Evolutionary conservation across 2,329 filamentous ascomycete genomes (phyloP).

Genomic region (Sporothrix luriei): DNA sequence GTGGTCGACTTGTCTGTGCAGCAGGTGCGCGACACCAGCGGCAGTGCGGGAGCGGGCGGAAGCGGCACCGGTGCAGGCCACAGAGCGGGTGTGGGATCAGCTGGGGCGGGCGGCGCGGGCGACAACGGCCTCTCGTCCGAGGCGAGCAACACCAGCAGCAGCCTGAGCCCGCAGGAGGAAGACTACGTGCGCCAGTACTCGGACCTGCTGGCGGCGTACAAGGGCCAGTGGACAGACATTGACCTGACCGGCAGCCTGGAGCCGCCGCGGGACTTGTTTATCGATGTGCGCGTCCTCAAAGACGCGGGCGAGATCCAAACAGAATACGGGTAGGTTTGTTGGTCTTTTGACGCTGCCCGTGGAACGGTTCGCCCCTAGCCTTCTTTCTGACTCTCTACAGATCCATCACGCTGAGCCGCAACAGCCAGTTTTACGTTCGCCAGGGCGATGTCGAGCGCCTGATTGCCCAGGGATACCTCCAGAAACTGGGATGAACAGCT

Average conservation of each 20-base stretch:
- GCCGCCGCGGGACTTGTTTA: conserved; percentile 92
- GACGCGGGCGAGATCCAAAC: conserved; percentile 99
- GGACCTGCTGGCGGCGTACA: conserved; percentile 91
- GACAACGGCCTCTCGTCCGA: neutral
- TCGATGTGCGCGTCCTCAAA: conserved; percentile 92
- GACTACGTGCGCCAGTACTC: conserved; percentile 92
- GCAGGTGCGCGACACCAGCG: conserved; percentile 38
- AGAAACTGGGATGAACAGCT: conserved; percentile 72
- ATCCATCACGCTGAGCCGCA: conserved; percentile 93
- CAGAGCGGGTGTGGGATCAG: neutral
- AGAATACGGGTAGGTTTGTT: conserved; percentile 86
- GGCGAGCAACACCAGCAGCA: conserved; percentile 57
- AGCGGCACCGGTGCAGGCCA: conserved; percentile 6
- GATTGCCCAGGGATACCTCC: conserved; percentile 92
- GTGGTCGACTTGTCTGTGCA: conserved; percentile 67
- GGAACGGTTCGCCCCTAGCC: neutral
- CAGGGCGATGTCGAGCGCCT: conserved; percentile 94
- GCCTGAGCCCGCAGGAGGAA: conserved; percentile 91
- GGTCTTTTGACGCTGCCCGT: neutral
- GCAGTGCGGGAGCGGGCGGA: conserved; percentile 24
- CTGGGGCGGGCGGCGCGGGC: neutral
- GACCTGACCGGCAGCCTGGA: conserved; percentile 92
- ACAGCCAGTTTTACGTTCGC: conserved; percentile 96
- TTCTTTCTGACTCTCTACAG: conserved; percentile 48
- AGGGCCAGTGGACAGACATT: conserved; percentile 97